These are phyloP conservation scores for Elongisporangium undulatum DNA, from an alignment of 352 stramenopile species.

Conservation along the genomic window DNA sequence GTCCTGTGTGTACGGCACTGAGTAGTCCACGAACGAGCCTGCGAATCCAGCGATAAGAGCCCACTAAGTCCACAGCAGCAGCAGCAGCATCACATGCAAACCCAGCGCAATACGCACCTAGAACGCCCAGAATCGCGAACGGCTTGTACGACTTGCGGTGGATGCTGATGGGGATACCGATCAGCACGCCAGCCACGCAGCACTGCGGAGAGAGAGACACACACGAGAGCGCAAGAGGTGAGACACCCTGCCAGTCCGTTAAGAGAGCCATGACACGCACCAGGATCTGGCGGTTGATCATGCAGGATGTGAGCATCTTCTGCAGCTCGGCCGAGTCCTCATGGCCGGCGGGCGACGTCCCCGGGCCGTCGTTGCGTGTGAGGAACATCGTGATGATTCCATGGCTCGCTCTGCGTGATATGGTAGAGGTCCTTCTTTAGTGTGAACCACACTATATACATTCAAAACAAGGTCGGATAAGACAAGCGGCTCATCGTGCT, in stretches of 20 bases:
- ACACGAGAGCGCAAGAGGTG: not conserved
- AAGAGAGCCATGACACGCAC: constrained; percentile 15
- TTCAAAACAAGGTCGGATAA: not conserved
- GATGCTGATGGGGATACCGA: constrained; percentile 83
- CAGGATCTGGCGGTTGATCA: constrained; percentile 82
- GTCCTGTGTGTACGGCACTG: constrained; percentile 77
- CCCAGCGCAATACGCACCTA: constrained; percentile 31
- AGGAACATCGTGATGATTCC: constrained; percentile 37
- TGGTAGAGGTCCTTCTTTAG: not conserved
- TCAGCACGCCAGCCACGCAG: constrained; percentile 73
- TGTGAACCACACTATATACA: not conserved
- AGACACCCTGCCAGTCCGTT: not conserved
- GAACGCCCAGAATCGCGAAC: constrained; percentile 69
- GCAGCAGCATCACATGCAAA: not conserved
- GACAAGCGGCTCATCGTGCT: too few species aligned
- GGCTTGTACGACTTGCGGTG: constrained; percentile 73
- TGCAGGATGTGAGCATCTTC: constrained; percentile 83
- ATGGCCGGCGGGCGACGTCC: constrained; percentile 45
- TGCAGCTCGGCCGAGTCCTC: constrained; percentile 69
- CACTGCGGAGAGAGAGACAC: constrained; percentile 24
- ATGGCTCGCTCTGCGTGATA: not conserved
- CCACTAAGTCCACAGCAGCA: not conserved
- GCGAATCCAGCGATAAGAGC: constrained; percentile 2
- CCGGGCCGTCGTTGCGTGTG: constrained; percentile 37
- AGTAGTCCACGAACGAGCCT: constrained; percentile 87